Base-by-base conservation (phyloP, 2,329 filamentous ascomycete species). In the Ophiocordyceps polyrhachis-furcata region DNA sequence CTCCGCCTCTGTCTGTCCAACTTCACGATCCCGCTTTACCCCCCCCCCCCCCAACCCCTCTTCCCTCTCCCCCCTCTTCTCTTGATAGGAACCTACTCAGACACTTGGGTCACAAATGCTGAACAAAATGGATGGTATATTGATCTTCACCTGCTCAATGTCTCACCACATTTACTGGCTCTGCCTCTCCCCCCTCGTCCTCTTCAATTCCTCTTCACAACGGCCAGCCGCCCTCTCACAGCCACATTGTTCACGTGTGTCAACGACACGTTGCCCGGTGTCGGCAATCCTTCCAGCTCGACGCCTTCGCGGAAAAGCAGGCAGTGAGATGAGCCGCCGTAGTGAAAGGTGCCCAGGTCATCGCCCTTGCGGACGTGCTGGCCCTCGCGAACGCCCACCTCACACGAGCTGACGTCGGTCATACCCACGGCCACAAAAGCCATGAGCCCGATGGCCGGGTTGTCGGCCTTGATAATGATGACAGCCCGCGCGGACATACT, bases 261-360 rank as follows among this genome's bases (percentile, higher is more conserved):
- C 35, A 38, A 9, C 15, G 35, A 4, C 35, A 38, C 50, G 44
- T 55, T 56, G 0, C 59, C 59, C 0, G 62, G 48, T 44, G 57
- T 49, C 0, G 64, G 65, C 32, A 67, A 59, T 0, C 56, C 64
- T 2, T 62, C 56, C 0, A 76, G 48, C 45, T 66, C 62, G 29
- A 79, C 71, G 0, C 64, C 69, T 49, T 71, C 67, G 23, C 73
- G 61, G 61, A 86, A 85, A 3, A 87, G 54, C 51, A 86, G 55
- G 52, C 78, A 83, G 55, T 83, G 76, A 1, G 75, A 76, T 7
- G 73, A 79, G 0, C 83, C 82, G n/a, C 82, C 82, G 56, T 80
- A 86, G 55, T 87, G 82, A 60, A 87, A 87, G 80, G 84, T 85
- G 40, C 82, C 82, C 37, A 78, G 66, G 62, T 85, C 64, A 5